Base-by-base conservation (phyloP, 192 early-diverging fungal species). In the Coemansia sp. region DNA sequence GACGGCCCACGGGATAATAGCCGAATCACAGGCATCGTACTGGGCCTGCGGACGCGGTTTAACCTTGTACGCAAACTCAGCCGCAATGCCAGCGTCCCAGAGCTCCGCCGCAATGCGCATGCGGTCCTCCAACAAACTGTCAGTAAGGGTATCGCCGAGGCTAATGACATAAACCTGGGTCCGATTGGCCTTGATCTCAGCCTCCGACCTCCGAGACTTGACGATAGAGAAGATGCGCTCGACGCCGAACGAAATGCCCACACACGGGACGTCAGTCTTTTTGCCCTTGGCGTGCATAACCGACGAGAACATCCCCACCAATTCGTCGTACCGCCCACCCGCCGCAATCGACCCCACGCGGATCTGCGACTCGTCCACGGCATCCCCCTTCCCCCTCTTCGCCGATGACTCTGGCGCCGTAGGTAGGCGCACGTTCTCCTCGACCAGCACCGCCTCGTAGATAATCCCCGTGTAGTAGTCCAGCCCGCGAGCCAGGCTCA, bases 391-490 rank as follows among this genome's bases (percentile, higher is more conserved):
- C 18, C 18, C 57, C 62, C 66, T 39, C 21, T 41, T 72, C 8
- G 55, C 55, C 33, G n/a, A n/a, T n/a, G n/a, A n/a, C n/a, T n/a
- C n/a, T n/a, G n/a, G n/a, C n/a, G n/a, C n/a, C n/a, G 48, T 14
- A 26, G 48, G 0, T 9, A 72, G 68, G 18, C 67, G 65, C 34
- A 66, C 68, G 50, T 66, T 68, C 62, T 82, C 79, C 36, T 77
- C 79, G 39, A 75, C 75, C 39, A 84, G 69, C 12, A 99, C 92
- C 8, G 94, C 97, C 75, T 99, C 97, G 76, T 97, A 99, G 71
- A 99, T 99, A 53, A 98, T 88, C 26, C 97, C 97, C 38, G 97
- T 99, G 83, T 99, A 99, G 77, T 99, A 99, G 73, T 99, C 97
- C 41, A 99, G 73, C 28, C 97, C 97, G 41, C 97, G 88, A n/a